Conservation (phyloP, 2,329 filamentous ascomycete genomes). For the Sarocladiaceae sp. region DNA sequence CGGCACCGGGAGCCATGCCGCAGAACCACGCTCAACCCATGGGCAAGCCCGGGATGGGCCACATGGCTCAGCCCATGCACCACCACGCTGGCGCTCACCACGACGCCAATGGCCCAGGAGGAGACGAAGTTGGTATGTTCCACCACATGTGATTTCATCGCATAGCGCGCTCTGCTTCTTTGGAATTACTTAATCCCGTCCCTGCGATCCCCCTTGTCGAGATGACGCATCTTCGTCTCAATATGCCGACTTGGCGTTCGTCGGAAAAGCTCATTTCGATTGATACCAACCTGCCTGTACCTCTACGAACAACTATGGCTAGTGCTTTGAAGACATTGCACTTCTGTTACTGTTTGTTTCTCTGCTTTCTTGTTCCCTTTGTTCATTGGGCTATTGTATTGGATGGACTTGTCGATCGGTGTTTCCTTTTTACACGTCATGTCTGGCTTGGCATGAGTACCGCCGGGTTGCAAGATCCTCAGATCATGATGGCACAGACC, state of each 20-base stretch:
- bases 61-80: constrained; percentile 65
- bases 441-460: background rate
- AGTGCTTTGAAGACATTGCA: background rate
- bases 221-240: background rate
- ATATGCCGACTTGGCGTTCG: background rate
- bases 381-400: constrained; percentile 2
- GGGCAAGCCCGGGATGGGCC: constrained; percentile 62
- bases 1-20: constrained; percentile 58
- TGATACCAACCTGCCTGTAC: background rate
- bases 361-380: constrained; percentile 7
- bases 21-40: constrained; percentile 50
- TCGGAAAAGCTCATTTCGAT: constrained; percentile 2
- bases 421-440: background rate
- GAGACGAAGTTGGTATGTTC: constrained; percentile 97
- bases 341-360: background rate
- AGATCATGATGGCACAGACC: background rate
- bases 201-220: background rate
- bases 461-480: background rate
- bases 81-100: constrained; percentile 42
- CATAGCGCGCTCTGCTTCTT: constrained; percentile 14
- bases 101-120: constrained; percentile 57
- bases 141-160: constrained; percentile 75
- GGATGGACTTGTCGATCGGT: constrained; percentile 6
- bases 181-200: background rate
- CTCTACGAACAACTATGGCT: background rate